Evolutionary conservation across 768 basidiomycete species (phyloP).

Genomic region (Leccinum barrowsii): DNA sequence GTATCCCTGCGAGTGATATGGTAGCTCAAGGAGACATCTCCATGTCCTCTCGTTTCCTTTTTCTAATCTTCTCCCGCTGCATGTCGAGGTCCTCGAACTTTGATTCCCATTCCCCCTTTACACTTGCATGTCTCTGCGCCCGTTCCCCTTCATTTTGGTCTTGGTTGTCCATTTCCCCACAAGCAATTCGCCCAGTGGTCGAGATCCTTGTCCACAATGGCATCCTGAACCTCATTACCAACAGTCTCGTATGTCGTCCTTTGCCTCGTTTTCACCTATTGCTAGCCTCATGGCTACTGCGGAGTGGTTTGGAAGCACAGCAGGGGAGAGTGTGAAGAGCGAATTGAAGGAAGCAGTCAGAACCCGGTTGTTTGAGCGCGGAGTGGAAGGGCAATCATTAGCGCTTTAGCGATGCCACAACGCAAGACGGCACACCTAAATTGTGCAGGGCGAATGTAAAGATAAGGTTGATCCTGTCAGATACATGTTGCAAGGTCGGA

Average conservation of each 20-base stretch:
- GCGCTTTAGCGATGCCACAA: conserved; percentile 53
- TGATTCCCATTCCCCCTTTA: too few species aligned
- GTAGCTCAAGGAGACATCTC: too few species aligned
- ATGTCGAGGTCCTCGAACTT: too few species aligned
- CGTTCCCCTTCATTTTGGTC: too few species aligned
- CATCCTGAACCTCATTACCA: too few species aligned
- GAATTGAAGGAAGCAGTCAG: conserved; percentile 73
- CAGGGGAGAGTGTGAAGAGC: conserved; percentile 71
- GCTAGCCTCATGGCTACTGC: conserved; percentile 73
- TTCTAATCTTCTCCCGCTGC: too few species aligned
- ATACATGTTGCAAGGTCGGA: conserved; percentile 72
- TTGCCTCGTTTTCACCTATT: conserved; percentile 46
- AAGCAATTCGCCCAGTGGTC: too few species aligned
- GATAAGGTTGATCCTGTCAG: conserved; percentile 77
- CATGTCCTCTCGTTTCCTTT: too few species aligned
- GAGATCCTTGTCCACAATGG: too few species aligned
- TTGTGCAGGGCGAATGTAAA: conserved; percentile 64
- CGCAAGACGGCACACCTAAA: conserved; percentile 54
- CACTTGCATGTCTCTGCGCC: too few species aligned
- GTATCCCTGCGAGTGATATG: too few species aligned
- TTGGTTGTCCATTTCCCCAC: too few species aligned
- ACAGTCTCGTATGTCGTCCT: conserved; percentile 28
- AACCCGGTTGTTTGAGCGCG: conserved; percentile 38
- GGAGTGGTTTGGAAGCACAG: conserved; percentile 71
- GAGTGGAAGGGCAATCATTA: conserved; percentile 68